Conservation (phyloP, 805 yeast genomes). For the Candida qinlingensis region DNA sequence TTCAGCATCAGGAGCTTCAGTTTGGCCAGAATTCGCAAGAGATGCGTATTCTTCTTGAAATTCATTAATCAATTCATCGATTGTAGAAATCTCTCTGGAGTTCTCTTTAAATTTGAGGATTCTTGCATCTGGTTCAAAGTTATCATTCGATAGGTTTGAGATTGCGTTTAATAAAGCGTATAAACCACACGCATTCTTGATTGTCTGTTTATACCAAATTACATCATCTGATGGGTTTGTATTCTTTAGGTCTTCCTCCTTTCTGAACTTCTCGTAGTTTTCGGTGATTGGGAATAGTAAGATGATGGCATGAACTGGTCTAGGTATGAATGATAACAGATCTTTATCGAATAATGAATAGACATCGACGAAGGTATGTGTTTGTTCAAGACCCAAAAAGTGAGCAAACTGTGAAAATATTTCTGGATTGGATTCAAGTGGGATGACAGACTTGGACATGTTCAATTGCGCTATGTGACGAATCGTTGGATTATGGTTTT, state of each 20-base stretch:
- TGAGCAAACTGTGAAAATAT: constrained; percentile 68
- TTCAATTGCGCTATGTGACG: not conserved
- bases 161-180: constrained; percentile 76
- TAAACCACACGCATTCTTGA: constrained; percentile 88
- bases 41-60: constrained; percentile 41
- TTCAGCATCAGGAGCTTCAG: constrained; percentile 59
- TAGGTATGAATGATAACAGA: constrained; percentile 71
- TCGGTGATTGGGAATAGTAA: constrained; percentile 76
- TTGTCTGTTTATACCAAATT: constrained; percentile 81
- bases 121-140: constrained; percentile 11
- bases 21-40: constrained; percentile 35
- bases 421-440: constrained; percentile 86
- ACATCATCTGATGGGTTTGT: constrained; percentile 26
- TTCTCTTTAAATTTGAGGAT: constrained; percentile 14
- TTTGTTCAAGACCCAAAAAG: constrained; percentile 59
- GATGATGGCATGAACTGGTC: constrained; percentile 74
- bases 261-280: constrained; percentile 48
- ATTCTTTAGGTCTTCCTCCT: constrained; percentile 30
- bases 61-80: constrained; percentile 38
- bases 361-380: constrained; percentile 68
- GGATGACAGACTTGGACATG: constrained; percentile 51
- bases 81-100: constrained; percentile 13
- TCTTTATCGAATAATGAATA: constrained; percentile 82
- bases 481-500: too few relatives aligned
- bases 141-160: constrained; percentile 33